Base-by-base conservation (phyloP, 345 rosid genomes). In the Euphorbia tirucalli region DNA sequence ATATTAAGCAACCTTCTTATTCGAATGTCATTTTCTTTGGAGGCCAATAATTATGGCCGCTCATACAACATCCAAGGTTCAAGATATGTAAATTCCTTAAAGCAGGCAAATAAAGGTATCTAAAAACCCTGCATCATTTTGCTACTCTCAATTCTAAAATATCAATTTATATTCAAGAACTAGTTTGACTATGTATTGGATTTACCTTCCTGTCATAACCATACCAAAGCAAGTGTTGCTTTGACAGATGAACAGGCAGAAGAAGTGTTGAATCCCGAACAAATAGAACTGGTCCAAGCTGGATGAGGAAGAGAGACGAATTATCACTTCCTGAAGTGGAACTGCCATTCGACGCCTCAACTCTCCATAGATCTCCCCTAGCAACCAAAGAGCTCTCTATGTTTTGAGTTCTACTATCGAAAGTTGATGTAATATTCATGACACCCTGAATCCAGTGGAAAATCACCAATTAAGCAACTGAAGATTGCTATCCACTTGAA, bases 161-260 rank as follows among this genome's bases (percentile, higher is more conserved):
- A 43, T 64, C 44, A 28, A 54, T 18, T 27, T 68, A 22, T 31
- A 52, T 22, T 48, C 22, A 31, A 57, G 61, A 55, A 55, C 4
- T 13, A 46, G 25, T 21, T 11, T 52, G 27, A 50, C 44, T 15
- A 9, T 71, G 24, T 52, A 64, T 65, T 63, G 56, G 52, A n/a
- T 83, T 67, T 87, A 92, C 98, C 97, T 92, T 92, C 76, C 95
- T 79, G 73, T 94, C 97, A 83, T 92, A 94, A 11, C 97, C 97
- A 79, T 94, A 94, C 98, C 98, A 94, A 77, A 94, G 93, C 87
- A 94, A 82, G 85, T 92, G 97, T 71, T 92, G 96, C 84, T 94
- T 94, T 70, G 98, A 92, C 56, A 92, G 80, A 82, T 94, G 97
- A 71, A 94, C 84, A 1, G 97, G 97, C 35, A 94, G 82, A 75